Conservation (phyloP, 768 basidiomycete genomes). For the Boletus bicolor region DNA sequence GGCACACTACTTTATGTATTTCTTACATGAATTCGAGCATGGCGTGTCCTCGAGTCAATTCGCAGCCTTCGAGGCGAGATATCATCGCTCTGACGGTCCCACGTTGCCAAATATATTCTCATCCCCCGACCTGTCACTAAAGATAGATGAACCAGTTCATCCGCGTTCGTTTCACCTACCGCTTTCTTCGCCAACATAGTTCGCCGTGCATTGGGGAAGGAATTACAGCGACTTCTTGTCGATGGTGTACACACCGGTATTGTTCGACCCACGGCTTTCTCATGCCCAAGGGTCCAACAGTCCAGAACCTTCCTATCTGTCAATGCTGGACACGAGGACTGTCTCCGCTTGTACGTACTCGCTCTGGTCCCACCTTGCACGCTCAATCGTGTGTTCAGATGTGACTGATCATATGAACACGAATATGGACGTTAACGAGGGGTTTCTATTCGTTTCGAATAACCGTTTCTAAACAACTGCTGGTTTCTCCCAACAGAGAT, state of each 20-base stretch:
- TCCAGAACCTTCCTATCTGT: conserved; percentile 6
- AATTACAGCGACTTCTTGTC: background rate
- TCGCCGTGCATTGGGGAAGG: background rate
- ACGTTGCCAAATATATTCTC: background rate
- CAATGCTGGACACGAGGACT: background rate
- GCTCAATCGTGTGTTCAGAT: background rate
- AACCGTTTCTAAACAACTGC: background rate
- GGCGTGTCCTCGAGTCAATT: background rate
- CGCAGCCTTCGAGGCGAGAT: background rate
- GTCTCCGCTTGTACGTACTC: conserved; percentile 14
- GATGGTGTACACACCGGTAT: too few species aligned
- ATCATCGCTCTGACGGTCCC: background rate
- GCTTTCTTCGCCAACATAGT: background rate
- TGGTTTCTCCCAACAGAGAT: background rate
- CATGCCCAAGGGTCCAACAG: conserved; percentile 7
- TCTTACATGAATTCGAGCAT: conserved; percentile 1
- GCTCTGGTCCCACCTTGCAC: background rate
- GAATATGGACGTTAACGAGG: background rate
- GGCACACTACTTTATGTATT: conserved; percentile 6
- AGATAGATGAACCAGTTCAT: background rate
- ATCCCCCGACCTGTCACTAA: background rate
- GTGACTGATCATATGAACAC: background rate
- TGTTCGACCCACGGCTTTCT: background rate
- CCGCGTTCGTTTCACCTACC: background rate
- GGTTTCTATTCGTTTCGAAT: background rate